These are phyloP conservation scores for Tillandsia leiboldiana DNA, from an alignment of 176 grass and related monocot species.

Conservation along the genomic window DNA sequence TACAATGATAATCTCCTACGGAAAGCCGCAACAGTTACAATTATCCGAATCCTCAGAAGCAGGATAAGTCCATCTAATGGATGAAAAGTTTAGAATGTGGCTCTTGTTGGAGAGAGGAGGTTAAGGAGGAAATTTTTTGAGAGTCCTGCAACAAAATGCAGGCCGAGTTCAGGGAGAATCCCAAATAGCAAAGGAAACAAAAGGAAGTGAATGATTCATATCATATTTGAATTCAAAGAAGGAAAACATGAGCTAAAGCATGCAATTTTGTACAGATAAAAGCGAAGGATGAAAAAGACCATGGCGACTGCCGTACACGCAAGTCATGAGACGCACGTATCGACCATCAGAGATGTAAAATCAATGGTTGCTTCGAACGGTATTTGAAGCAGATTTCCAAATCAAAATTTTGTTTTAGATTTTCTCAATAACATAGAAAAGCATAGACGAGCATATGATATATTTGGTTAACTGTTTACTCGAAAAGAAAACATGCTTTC, in stretches of 20 bases:
- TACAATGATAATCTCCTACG: background rate
- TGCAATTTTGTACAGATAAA: too few species aligned
- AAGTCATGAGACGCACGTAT: too few species aligned
- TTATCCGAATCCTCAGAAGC: background rate
- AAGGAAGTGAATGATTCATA: too few species aligned
- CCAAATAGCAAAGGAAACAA: background rate
- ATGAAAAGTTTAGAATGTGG: slow-evolving; percentile 5
- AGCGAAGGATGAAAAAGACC: too few species aligned
- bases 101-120: slow-evolving; percentile 21
- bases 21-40: background rate
- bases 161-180: background rate
- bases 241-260: too few species aligned
- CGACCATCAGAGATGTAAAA: too few species aligned
- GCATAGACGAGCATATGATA: background rate
- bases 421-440: background rate
- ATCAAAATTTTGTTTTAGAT: too few species aligned
- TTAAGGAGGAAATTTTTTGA: slow-evolving; percentile 11
- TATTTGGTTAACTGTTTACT: background rate
- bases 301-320: too few species aligned
- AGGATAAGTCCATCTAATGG: background rate
- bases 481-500: background rate
- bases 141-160: slow-evolving; percentile 11
- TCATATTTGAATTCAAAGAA: too few species aligned
- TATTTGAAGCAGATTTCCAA: too few species aligned
- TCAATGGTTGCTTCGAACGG: too few species aligned